Percentiles rank a stretch among this genome's conserved stretches.
Evolutionary conservation across 306 rosid genomes (phyloP).

Genomic region (Luffa acutangula): DNA sequence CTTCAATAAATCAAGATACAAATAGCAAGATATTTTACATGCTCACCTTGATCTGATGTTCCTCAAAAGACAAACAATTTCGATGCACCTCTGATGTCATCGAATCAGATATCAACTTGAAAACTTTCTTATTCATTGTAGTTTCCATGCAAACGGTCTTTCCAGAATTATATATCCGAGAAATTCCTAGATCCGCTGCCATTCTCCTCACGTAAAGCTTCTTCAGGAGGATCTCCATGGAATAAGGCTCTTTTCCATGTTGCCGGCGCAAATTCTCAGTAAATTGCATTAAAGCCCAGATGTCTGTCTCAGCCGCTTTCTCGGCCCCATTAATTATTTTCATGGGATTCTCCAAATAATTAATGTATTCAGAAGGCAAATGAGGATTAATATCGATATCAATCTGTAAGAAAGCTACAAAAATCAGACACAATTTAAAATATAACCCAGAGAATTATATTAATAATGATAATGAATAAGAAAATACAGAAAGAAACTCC

Average conservation of each 20-base stretch:
- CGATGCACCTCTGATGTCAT: conserved; percentile 57
- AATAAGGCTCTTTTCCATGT: conserved; percentile 81
- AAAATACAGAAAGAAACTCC: neutral
- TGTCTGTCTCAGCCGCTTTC: conserved; percentile 69
- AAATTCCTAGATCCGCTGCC: conserved; percentile 90
- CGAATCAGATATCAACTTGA: conserved; percentile 66
- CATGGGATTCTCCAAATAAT: conserved; percentile 84
- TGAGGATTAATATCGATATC: conserved; percentile 67
- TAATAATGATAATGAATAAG: neutral
- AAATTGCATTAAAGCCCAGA: conserved; percentile 82
- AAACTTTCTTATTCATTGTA: conserved; percentile 56
- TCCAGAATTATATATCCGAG: conserved; percentile 57
- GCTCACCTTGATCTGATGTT: conserved; percentile 67
- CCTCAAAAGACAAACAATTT: conserved; percentile 61
- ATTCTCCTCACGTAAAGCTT: conserved; percentile 87
- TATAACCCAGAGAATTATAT: neutral
- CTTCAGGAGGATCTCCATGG: conserved; percentile 73
- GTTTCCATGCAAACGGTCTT: conserved; percentile 69
- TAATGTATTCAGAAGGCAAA: conserved; percentile 83
- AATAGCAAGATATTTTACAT: neutral
- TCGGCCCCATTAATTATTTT: conserved; percentile 76
- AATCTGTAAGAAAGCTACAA: conserved; percentile 35
- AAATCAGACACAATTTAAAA: neutral
- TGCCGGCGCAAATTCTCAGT: conserved; percentile 77
- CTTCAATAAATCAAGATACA: neutral